phyloP scores from a whole-genome alignment of 768 basidiomycete species.

The Cystobasidium tubakii region DNA sequence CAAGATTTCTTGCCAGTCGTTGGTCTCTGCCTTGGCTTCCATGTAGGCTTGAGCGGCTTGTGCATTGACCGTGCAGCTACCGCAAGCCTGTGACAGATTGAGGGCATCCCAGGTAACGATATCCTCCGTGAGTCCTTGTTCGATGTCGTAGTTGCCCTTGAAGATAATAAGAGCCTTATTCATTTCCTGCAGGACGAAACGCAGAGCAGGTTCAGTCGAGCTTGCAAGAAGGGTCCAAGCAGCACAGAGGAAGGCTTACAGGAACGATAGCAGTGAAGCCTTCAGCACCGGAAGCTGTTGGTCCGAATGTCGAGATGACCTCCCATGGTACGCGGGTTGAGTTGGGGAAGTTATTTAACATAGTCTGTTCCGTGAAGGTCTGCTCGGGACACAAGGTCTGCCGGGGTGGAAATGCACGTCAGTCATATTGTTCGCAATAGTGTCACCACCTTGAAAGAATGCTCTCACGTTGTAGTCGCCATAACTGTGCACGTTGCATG shows the following conservation, averaged over 20 bases:
- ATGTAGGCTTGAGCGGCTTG: constrained; percentile 33
- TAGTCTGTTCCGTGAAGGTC: constrained; percentile 33
- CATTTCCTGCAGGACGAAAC: constrained; percentile 31
- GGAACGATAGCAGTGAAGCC: constrained; percentile 40
- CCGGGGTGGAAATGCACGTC: neutral
- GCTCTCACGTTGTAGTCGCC: constrained; percentile 16
- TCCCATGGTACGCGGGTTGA: constrained; percentile 22
- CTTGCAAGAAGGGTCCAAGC: too few species aligned
- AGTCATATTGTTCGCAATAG: neutral
- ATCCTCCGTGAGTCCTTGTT: constrained; percentile 20
- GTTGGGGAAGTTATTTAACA: constrained; percentile 35
- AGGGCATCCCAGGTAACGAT: constrained; percentile 14
- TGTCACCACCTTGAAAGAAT: neutral
- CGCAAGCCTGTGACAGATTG: constrained; percentile 24
- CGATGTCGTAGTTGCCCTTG: constrained; percentile 35
- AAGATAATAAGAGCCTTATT: constrained; percentile 37
- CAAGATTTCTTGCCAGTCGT: constrained; percentile 22
- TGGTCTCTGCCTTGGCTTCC: constrained; percentile 35
- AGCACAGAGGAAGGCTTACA: neutral
- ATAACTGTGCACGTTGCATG: neutral
- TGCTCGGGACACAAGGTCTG: constrained; percentile 25
- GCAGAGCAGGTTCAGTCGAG: constrained; percentile 3
- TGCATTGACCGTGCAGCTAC: constrained; percentile 32
- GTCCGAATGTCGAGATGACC: constrained; percentile 5
- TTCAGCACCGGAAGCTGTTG: neutral